Evolutionary conservation across 129 eudicot genomes (phyloP).

Genomic region (Tagetes erecta): DNA sequence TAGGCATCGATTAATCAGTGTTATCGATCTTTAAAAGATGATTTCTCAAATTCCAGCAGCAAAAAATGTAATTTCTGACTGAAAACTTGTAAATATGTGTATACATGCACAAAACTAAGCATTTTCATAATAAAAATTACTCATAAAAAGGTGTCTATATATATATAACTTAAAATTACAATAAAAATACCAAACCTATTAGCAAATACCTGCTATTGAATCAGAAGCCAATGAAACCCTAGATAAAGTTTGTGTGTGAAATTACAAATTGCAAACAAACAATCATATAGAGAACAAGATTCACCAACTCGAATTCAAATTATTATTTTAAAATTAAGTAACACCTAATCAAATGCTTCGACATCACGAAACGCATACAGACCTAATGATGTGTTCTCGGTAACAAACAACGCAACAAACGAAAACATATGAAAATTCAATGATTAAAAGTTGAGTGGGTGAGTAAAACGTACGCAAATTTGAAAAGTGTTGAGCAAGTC

Average conservation of each 20-base stretch:
- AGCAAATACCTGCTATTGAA: slow-evolving; percentile 18
- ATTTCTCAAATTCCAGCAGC: no score
- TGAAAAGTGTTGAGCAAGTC: slow-evolving; percentile 7
- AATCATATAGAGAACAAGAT: slow-evolving; percentile 23
- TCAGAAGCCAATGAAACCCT: slow-evolving; percentile 9
- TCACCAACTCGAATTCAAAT: slow-evolving; percentile 34
- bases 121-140: no score
- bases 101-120: no score
- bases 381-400: slow-evolving; percentile 34
- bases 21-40: no score
- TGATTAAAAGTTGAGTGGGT: slow-evolving; percentile 9
- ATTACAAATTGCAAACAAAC: slow-evolving; percentile 29
- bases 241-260: slow-evolving; percentile 24
- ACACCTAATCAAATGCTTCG: slow-evolving; percentile 37
- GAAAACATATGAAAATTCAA: slow-evolving; percentile 9
- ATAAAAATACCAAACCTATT: no score
- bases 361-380: slow-evolving; percentile 35
- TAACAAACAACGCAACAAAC: slow-evolving; percentile 27
- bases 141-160: no score
- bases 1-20: no score
- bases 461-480: slow-evolving; percentile 30
- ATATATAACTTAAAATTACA: no score
- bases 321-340: slow-evolving; percentile 3
- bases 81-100: no score
- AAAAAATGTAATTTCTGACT: no score